Evolutionary conservation across 2,329 filamentous ascomycete genomes (phyloP), one percentile per base, ranked within the genome.

Genomic region (Epichloe gansuensis): DNA sequence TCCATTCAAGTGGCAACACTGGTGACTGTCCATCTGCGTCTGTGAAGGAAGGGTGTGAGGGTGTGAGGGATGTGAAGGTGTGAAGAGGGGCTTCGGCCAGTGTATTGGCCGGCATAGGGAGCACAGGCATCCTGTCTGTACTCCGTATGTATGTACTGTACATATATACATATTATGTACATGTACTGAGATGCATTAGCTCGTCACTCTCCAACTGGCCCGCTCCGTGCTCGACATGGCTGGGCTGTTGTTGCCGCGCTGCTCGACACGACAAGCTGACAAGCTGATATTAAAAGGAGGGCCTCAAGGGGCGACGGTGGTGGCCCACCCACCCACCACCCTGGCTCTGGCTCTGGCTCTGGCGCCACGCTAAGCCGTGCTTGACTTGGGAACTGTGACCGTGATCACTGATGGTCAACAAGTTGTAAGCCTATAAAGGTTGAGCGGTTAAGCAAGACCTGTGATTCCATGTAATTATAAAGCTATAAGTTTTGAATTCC

Each of bases 291-390:
- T 25, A 43, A 44, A 37, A 46, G n/a, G 48, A 43, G 42, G 52
- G 43, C 21, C 43, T 49, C 50, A 31, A 50, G 39, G 37, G 46
- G 28, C 25, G 35, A 41, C 43, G 45, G 39, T 31, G 45, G 17
- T 21, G 2, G 17, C 17, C 17, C 17, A 37, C 47, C 37, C 37
- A 39, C 28, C 28, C 17, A 21, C 52, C 46, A 43, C 48, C 34
- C 38, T 51, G 17, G 25, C 44, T 46, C 45, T 31, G 34, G 45
- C 45, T n/a, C 35, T 41, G 46, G 34, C 31, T 47, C 39, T 37
- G 45, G 51, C 51, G 51, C 46, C 37, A 48, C 44, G 38, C 51
- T 52, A 48, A 45, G 41, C n/a, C n/a, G 37, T 43, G 21, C 44
- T 34, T 42, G 44, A 13, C 47, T 34, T 46, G 50, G 34, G 12